A percentile compares a stretch with the other conserved stretches of the same genome.
These are phyloP conservation scores for Emergomyces africanus DNA, from an alignment of 2,329 filamentous ascomycete species.

Conservation along the genomic window DNA sequence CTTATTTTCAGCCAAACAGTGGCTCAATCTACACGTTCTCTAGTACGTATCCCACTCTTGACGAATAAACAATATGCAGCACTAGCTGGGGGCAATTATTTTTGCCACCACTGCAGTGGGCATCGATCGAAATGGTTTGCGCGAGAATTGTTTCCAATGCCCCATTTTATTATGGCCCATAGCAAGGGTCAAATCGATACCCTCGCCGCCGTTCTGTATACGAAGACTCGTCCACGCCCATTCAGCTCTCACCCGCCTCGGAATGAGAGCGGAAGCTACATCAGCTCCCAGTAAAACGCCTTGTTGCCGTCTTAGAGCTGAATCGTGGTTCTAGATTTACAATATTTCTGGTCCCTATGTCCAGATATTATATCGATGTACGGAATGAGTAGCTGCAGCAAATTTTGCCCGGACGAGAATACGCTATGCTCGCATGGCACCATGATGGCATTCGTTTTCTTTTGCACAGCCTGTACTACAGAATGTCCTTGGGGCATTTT, in stretches of 20 bases:
- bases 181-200: slow-evolving; percentile 7
- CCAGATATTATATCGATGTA: not conserved
- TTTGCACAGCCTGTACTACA: not conserved
- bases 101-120: slow-evolving; percentile 6
- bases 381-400: not conserved
- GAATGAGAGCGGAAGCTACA: not conserved
- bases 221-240: not conserved
- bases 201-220: not conserved
- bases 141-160: slow-evolving; percentile 10
- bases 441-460: not conserved
- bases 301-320: not conserved
- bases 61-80: not conserved
- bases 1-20: slow-evolving; percentile 7
- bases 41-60: slow-evolving; percentile 5
- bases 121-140: slow-evolving; percentile 11
- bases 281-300: not conserved
- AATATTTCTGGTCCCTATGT: not conserved
- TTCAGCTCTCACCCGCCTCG: not conserved
- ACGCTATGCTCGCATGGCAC: not conserved
- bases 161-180: slow-evolving; percentile 11
- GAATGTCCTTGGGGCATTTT: not conserved
- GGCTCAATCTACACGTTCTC: slow-evolving; percentile 9
- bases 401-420: not conserved
- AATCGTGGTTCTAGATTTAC: not conserved
- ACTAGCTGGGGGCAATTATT: not conserved